A percentile compares a stretch with the other conserved stretches of the same genome.
These are phyloP conservation scores for Lichtheimia hyalospora DNA, from an alignment of 371 early-diverging fungal genomes.

Conservation along the genomic window DNA sequence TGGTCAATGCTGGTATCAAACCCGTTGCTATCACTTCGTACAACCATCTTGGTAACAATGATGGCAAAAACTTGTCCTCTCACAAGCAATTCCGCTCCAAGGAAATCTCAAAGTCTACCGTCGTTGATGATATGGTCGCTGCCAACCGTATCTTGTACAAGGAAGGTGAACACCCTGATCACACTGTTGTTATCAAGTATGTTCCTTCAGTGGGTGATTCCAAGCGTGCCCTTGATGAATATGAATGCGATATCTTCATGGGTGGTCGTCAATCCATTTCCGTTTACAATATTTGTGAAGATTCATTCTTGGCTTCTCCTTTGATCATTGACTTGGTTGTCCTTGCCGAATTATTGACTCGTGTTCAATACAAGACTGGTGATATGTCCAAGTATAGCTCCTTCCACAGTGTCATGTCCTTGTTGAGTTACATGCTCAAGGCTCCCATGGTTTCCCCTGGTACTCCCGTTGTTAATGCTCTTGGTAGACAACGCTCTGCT, in stretches of 20 bases:
- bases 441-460: constrained; percentile 90
- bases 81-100: constrained; percentile 97
- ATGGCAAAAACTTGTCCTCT: constrained; percentile 95
- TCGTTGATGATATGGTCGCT: constrained; percentile 98
- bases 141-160: constrained; percentile 89
- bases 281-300: constrained; percentile 97
- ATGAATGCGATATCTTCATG: constrained; percentile 97
- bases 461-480: constrained; percentile 93
- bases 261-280: constrained; percentile 96
- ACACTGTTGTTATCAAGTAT: constrained; percentile 97
- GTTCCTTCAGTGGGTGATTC: constrained; percentile 95
- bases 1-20: constrained; percentile 98
- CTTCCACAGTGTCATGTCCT: constrained; percentile 93
- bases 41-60: constrained; percentile 99
- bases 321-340: constrained; percentile 94
- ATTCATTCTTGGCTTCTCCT: constrained; percentile 95
- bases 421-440: constrained; percentile 89
- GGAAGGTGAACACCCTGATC: constrained; percentile 91
- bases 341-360: constrained; percentile 94
- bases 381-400: constrained; percentile 69
- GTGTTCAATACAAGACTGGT: constrained; percentile 81
- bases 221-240: constrained; percentile 97
- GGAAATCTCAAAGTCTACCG: constrained; percentile 96
- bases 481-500: constrained; percentile 90
- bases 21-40: constrained; percentile 95